A percentile compares a stretch with the other conserved stretches of the same genome.
phyloP scores from a whole-genome alignment of 2,329 filamentous ascomycete genomes.

The Botryosphaeria dothidea region DNA sequence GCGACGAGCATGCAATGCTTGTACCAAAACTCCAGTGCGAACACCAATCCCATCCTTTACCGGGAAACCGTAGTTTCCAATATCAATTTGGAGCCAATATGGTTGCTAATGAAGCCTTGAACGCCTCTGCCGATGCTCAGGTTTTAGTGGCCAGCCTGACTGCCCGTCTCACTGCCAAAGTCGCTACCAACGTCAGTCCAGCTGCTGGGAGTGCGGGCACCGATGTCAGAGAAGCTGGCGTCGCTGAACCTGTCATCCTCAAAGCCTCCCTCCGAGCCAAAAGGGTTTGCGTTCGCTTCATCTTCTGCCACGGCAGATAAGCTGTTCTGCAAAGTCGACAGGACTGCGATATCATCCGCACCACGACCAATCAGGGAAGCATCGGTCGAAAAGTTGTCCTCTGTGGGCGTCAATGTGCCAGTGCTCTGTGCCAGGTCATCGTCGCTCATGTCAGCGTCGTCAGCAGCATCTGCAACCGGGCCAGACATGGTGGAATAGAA shows the following conservation, averaged over 20 bases:
- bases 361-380: constrained; percentile 29
- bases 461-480: constrained; percentile 19
- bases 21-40: background rate
- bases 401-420: constrained; percentile 40
- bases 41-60: background rate
- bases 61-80: background rate
- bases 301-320: constrained; percentile 32
- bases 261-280: constrained; percentile 30
- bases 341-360: constrained; percentile 36
- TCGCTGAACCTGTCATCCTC: constrained; percentile 38
- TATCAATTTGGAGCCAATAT: constrained; percentile 10
- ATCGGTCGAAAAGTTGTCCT: constrained; percentile 33
- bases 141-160: constrained; percentile 6
- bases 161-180: constrained; percentile 39
- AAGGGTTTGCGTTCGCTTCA: constrained; percentile 31
- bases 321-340: constrained; percentile 22
- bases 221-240: constrained; percentile 33
- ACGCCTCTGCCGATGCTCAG: background rate
- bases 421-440: constrained; percentile 29
- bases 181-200: constrained; percentile 45
- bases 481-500: constrained; percentile 34
- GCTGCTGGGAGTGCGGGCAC: constrained; percentile 37
- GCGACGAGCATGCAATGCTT: background rate
- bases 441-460: constrained; percentile 25
- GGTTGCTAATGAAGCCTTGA: background rate